Percentiles rank a stretch among this genome's conserved stretches.
These are phyloP conservation scores for Pistacia integerrima DNA, from an alignment of 345 rosid genomes.

Conservation along the genomic window DNA sequence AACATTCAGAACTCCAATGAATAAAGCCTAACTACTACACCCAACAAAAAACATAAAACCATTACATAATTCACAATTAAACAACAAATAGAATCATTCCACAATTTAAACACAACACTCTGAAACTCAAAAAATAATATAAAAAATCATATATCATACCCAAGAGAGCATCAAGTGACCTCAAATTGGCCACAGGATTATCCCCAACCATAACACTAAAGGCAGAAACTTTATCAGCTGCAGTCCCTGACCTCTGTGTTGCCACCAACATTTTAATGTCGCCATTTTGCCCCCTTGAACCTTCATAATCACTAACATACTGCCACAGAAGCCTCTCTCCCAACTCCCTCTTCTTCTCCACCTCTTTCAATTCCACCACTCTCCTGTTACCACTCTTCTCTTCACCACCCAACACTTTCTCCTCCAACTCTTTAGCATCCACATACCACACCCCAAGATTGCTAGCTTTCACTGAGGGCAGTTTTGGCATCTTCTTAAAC, in stretches of 20 bases:
- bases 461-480: constrained; percentile 75
- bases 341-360: constrained; percentile 66
- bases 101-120: background rate
- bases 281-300: constrained; percentile 67
- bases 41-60: too few relatives aligned
- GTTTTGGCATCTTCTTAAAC: constrained; percentile 61
- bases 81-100: background rate
- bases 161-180: constrained; percentile 86
- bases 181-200: constrained; percentile 87
- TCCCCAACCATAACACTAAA: constrained; percentile 86
- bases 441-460: constrained; percentile 71
- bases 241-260: constrained; percentile 95
- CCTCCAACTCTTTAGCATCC: constrained; percentile 76
- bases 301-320: constrained; percentile 63
- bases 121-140: background rate
- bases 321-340: constrained; percentile 91
- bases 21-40: too few relatives aligned
- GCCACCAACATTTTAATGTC: constrained; percentile 84
- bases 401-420: constrained; percentile 57
- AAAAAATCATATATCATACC: constrained; percentile 42
- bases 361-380: constrained; percentile 58
- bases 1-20: too few relatives aligned
- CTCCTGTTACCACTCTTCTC: constrained; percentile 36
- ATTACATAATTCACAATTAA: too few relatives aligned
- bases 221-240: constrained; percentile 88